Conservation (phyloP, 2,329 filamentous ascomycete species). For the Alternaria arborescens region DNA sequence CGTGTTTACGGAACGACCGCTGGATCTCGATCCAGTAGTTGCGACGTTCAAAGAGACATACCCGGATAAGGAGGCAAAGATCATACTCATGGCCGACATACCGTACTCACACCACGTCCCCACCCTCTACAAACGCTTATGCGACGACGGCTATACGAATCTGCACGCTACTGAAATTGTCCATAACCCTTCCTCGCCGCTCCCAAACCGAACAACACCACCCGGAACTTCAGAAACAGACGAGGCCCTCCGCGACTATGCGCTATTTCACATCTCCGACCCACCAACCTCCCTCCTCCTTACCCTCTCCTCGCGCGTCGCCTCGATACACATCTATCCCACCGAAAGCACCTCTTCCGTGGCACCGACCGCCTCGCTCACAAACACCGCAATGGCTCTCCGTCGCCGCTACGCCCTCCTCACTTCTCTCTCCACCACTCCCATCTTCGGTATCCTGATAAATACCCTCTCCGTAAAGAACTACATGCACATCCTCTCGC, state of each 20-base stretch:
- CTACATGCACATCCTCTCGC: constrained; percentile 81
- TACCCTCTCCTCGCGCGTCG: constrained; percentile 83
- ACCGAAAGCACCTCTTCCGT: constrained; percentile 53
- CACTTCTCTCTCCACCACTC: constrained; percentile 78
- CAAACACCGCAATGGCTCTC: constrained; percentile 67
- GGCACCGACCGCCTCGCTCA: constrained; percentile 51
- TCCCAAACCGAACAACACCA: constrained; percentile 84
- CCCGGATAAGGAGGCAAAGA: constrained; percentile 66
- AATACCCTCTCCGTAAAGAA: constrained; percentile 94
- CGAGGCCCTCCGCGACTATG: constrained; percentile 68
- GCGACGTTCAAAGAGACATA: constrained; percentile 75
- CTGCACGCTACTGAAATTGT: constrained; percentile 75
- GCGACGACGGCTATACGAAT: constrained; percentile 71
- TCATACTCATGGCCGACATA: constrained; percentile 88
- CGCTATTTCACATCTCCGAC: constrained; percentile 84
- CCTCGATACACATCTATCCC: constrained; percentile 79
- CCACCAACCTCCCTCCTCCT: constrained; percentile 85
- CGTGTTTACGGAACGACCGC: constrained; percentile 79
- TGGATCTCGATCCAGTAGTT: constrained; percentile 69
- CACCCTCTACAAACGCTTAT: constrained; percentile 64
- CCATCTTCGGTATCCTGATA: constrained; percentile 91
- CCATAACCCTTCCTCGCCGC: constrained; percentile 77
- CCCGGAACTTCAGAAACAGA: constrained; percentile 55
- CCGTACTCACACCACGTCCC: constrained; percentile 81
- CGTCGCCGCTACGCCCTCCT: constrained; percentile 89